Percentiles rank a stretch among this genome's conserved stretches.
Conservation (phyloP, 2,329 filamentous ascomycete genomes). For the Phialophora macrospora region DNA sequence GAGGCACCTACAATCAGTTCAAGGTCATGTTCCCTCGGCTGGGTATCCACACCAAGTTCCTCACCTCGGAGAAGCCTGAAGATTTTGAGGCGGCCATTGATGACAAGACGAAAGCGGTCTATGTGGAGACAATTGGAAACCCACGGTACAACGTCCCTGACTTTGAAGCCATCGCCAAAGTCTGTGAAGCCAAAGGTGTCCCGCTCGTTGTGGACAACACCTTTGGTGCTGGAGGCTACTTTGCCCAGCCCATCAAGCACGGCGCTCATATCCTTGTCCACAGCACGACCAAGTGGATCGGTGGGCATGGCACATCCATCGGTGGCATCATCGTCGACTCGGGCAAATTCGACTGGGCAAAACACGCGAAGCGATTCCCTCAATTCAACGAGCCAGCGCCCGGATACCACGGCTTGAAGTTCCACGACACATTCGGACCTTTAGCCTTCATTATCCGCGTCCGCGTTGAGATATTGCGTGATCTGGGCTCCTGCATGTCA, state of each 20-base stretch:
- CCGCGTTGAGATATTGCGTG: slow-evolving; percentile 86
- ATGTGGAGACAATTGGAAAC: slow-evolving; percentile 87
- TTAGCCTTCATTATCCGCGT: slow-evolving; percentile 83
- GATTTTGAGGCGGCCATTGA: slow-evolving; percentile 80
- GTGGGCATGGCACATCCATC: slow-evolving; percentile 85
- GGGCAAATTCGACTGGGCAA: slow-evolving; percentile 87
- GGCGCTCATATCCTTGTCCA: slow-evolving; percentile 89
- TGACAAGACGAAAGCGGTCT: slow-evolving; percentile 86
- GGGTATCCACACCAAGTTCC: slow-evolving; percentile 82
- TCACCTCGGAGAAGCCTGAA: slow-evolving; percentile 68
- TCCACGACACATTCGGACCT: slow-evolving; percentile 88
- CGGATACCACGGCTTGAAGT: slow-evolving; percentile 91
- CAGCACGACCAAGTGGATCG: slow-evolving; percentile 92
- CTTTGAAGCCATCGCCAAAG: slow-evolving; percentile 77
- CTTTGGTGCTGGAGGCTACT: slow-evolving; percentile 86
- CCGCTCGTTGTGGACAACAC: slow-evolving; percentile 82
- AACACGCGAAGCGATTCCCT: slow-evolving; percentile 81
- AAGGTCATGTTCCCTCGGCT: slow-evolving; percentile 81
- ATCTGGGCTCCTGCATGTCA: slow-evolving; percentile 80
- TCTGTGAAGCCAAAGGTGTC: slow-evolving; percentile 70
- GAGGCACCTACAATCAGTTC: slow-evolving; percentile 92
- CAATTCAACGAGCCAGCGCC: slow-evolving; percentile 88
- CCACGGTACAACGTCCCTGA: slow-evolving; percentile 87
- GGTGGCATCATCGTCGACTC: slow-evolving; percentile 77
- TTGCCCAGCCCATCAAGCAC: slow-evolving; percentile 78